A percentile compares a stretch with the other conserved stretches of the same genome.
These are phyloP conservation scores for Litsea cubeba DNA, from an alignment of 164 flowering plant genomes.

Conservation along the genomic window DNA sequence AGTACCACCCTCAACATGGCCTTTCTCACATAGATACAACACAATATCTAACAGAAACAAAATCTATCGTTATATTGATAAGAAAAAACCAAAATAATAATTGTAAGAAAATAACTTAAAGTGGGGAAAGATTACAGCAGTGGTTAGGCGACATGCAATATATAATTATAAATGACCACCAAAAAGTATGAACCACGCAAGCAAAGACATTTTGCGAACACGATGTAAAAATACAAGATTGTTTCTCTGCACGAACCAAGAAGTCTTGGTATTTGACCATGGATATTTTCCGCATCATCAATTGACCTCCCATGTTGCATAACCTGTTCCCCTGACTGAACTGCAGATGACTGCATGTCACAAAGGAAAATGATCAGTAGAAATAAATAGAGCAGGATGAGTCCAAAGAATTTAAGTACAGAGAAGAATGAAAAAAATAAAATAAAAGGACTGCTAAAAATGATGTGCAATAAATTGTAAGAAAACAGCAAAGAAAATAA, in stretches of 20 bases:
- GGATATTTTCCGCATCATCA: conserved; percentile 51
- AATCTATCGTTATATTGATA: background rate
- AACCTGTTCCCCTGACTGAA: conserved; percentile 70
- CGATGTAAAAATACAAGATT: background rate
- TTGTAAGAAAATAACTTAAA: background rate
- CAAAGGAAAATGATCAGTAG: conserved; percentile 3
- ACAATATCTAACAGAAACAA: conserved; percentile 61
- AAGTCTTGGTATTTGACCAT: conserved; percentile 88
- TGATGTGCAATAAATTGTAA: background rate
- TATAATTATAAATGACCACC: background rate
- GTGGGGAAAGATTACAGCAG: background rate
- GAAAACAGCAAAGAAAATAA: background rate
- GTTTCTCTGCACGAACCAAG: conserved; percentile 47
- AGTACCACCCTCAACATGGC: conserved; percentile 97
- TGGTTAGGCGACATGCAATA: background rate
- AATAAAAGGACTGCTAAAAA: background rate
- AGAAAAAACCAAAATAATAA: background rate
- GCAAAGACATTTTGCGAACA: background rate
- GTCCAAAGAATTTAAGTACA: background rate
- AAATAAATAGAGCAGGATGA: background rate
- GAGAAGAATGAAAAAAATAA: background rate
- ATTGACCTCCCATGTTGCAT: conserved; percentile 89
- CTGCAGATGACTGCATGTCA: conserved; percentile 64
- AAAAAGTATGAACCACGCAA: background rate
- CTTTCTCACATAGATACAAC: conserved; percentile 91